Evolutionary conservation across 1,284 basidiomycete genomes (phyloP).

Genomic region (Agroathelia rolfsii): DNA sequence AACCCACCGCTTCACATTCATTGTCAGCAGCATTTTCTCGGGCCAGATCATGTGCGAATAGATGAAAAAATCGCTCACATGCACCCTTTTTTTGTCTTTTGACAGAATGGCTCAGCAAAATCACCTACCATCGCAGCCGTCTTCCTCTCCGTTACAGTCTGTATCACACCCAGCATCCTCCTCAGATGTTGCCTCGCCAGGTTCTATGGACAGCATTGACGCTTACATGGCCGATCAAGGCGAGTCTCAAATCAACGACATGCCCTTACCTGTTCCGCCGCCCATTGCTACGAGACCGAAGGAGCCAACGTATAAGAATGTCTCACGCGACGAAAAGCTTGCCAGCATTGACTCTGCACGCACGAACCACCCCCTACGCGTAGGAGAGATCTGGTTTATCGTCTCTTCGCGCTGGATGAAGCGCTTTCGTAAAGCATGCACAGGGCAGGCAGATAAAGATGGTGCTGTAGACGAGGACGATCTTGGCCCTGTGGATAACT

Average conservation of each 20-base stretch:
- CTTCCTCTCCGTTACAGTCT: too few relatives aligned
- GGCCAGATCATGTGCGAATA: too few relatives aligned
- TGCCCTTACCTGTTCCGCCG: conserved; percentile 15
- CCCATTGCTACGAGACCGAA: conserved; percentile 16
- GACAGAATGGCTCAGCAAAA: too few relatives aligned
- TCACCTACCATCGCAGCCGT: too few relatives aligned
- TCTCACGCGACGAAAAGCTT: conserved; percentile 37
- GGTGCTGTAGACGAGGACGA: conserved; percentile 50
- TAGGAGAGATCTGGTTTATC: conserved; percentile 74
- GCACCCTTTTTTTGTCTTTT: too few relatives aligned
- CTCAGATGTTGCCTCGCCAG: too few relatives aligned
- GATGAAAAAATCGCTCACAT: too few relatives aligned
- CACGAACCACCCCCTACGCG: conserved; percentile 37
- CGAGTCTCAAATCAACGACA: conserved; percentile 25
- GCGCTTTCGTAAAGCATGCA: conserved; percentile 64
- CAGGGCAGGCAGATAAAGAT: conserved; percentile 56
- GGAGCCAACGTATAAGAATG: conserved; percentile 16
- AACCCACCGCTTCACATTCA: too few relatives aligned
- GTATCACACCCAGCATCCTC: too few relatives aligned
- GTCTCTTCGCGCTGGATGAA: conserved; percentile 64
- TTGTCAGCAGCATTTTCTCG: too few relatives aligned
- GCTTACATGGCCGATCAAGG: conserved; percentile 65
- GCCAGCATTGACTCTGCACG: conserved; percentile 37
- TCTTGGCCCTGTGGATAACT: conserved; percentile 70
- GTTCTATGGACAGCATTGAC: conserved; percentile 45